Evolutionary conservation across 148 eudicot genomes (phyloP).

Genomic region (Beta vulgaris): DNA sequence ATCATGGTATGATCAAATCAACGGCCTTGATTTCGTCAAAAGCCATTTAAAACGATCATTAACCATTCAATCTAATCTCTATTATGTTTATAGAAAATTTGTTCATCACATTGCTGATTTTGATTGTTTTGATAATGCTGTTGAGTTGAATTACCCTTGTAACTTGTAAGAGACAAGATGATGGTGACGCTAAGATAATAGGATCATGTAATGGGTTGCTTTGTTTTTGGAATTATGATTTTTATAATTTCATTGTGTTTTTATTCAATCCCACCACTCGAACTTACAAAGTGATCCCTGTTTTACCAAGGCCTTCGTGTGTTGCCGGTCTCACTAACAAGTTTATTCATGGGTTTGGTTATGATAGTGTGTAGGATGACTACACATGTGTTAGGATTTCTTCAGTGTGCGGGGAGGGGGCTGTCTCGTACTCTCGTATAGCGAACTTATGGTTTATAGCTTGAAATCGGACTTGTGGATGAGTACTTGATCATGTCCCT

Average conservation of each 20-base stretch:
- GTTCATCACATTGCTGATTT: conserved; percentile 17
- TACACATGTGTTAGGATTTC: conserved; percentile 29
- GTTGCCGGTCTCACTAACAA: not conserved
- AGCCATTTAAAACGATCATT: conserved; percentile 19
- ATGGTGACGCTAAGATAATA: not conserved
- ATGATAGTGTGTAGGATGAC: conserved; percentile 6
- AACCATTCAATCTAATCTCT: conserved; percentile 16
- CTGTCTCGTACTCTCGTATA: not conserved
- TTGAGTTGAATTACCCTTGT: conserved; percentile 28
- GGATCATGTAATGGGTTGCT: conserved; percentile 28
- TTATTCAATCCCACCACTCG: conserved; percentile 26
- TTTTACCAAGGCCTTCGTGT: not conserved
- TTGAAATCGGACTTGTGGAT: conserved; percentile 8
- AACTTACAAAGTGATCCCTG: conserved; percentile 8
- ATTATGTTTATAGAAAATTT: conserved; percentile 9
- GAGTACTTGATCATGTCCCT: conserved; percentile 14
- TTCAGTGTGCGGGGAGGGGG: not conserved
- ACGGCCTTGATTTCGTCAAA: not conserved
- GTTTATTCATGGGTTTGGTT: conserved; percentile 15
- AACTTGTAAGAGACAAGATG: not conserved
- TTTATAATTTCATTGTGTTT: not conserved
- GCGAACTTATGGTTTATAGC: conserved; percentile 27
- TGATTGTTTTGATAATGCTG: conserved; percentile 17
- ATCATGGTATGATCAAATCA: conserved; percentile 20
- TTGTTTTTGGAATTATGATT: not conserved